A percentile compares a stretch with the other conserved stretches of the same genome.
Evolutionary conservation across 345 rosid genomes (phyloP).

Genomic region (Brassica cretica): DNA sequence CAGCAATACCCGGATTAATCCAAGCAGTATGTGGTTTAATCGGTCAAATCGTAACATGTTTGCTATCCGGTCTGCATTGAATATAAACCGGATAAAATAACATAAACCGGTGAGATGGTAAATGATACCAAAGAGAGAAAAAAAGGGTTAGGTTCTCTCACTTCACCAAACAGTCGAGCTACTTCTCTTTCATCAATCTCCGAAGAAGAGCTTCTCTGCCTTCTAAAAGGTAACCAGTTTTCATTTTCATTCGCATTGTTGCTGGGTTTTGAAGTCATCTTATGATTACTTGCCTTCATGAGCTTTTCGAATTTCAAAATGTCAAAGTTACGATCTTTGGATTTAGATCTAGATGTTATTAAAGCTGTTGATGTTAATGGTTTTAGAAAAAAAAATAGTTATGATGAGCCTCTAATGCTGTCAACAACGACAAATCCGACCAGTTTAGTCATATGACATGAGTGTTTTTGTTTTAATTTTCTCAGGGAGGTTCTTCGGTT

Average conservation of each 20-base stretch:
- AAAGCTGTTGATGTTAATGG: background rate
- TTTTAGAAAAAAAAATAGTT: background rate
- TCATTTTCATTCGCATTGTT: background rate
- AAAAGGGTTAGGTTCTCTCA: background rate
- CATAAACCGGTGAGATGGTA: background rate
- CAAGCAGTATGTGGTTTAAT: background rate
- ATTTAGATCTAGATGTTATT: background rate
- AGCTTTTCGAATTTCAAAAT: background rate
- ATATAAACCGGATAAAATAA: background rate
- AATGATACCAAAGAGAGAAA: background rate
- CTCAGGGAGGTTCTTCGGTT: background rate
- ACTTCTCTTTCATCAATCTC: background rate
- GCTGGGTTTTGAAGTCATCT: background rate
- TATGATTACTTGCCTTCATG: background rate
- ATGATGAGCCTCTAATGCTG: background rate
- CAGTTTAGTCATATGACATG: too few relatives aligned
- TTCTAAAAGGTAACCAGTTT: background rate
- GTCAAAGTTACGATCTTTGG: background rate
- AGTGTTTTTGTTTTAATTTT: background rate
- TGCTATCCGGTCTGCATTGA: background rate
- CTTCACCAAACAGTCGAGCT: background rate
- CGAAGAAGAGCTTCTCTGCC: background rate
- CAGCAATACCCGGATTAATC: background rate
- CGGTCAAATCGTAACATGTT: background rate
- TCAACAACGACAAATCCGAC: too few relatives aligned